Percentiles rank a stretch among this genome's conserved stretches.
Evolutionary conservation across 2,329 filamentous ascomycete species (phyloP).

Genomic region (Fusarium sacchari): DNA sequence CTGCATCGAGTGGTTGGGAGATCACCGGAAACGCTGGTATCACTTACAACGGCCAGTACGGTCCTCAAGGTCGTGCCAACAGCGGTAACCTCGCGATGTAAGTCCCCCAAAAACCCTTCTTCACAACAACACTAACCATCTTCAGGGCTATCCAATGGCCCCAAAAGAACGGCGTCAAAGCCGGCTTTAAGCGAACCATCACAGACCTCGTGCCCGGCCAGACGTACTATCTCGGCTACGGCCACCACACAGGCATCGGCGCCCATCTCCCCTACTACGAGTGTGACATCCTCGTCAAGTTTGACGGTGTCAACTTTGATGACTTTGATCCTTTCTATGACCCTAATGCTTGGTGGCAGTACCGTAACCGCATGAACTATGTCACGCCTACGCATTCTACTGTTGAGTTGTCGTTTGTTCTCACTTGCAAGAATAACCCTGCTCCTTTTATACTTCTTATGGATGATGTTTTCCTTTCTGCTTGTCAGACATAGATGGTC

Average conservation of each 20-base stretch:
- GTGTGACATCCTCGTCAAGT: constrained; percentile 15
- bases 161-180: background rate
- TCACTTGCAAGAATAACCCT: background rate
- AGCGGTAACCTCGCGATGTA: background rate
- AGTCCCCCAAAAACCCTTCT: background rate
- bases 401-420: constrained; percentile 3
- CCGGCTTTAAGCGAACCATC: constrained; percentile 4
- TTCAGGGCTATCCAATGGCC: constrained; percentile 9
- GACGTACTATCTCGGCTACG: constrained; percentile 5
- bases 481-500: background rate
- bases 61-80: background rate
- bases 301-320: constrained; percentile 4
- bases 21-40: background rate
- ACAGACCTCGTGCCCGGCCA: background rate
- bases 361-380: background rate
- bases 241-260: background rate
- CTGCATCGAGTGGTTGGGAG: background rate
- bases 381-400: background rate
- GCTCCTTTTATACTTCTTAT: constrained; percentile 8
- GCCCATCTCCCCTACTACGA: background rate
- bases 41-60: background rate
- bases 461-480: constrained; percentile 15
- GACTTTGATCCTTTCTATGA: constrained; percentile 24
- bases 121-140: background rate
- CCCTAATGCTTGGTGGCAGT: background rate